phyloP scores from a whole-genome alignment of 108 stramenopile genomes.

The Chaetoceros tenuissimus region DNA sequence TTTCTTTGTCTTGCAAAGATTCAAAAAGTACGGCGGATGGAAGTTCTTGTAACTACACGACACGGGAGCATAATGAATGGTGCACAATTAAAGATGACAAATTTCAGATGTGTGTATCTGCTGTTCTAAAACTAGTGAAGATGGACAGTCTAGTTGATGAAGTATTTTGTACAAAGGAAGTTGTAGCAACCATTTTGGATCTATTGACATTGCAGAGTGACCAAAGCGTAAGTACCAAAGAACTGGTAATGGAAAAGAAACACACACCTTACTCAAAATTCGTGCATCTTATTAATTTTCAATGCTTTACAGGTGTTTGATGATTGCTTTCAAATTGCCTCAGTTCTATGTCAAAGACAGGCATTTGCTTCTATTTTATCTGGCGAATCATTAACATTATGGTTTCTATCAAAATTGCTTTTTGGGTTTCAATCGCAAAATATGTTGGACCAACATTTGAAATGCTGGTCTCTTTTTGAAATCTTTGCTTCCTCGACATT shows the following conservation, averaged over 20 bases:
- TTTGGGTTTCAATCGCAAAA: conserved; percentile 31
- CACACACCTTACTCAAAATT: conserved; percentile 1
- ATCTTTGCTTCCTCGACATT: conserved; percentile 43
- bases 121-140: conserved; percentile 28
- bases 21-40: neutral
- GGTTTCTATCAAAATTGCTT: conserved; percentile 37
- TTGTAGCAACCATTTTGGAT: conserved; percentile 19
- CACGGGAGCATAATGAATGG: neutral
- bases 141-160: conserved; percentile 45
- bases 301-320: conserved; percentile 29
- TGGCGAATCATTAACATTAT: conserved; percentile 33
- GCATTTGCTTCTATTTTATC: conserved; percentile 43
- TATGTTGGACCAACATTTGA: conserved; percentile 5
- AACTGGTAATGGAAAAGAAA: neutral
- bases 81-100: conserved; percentile 19
- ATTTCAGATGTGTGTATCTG: conserved; percentile 31
- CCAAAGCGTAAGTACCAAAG: conserved; percentile 25
- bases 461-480: conserved; percentile 48
- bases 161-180: conserved; percentile 18
- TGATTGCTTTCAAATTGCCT: conserved; percentile 29
- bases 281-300: conserved; percentile 1
- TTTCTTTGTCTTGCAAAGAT: neutral
- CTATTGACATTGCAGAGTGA: conserved; percentile 43
- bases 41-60: neutral
- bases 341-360: conserved; percentile 41